Percentiles rank a stretch among this genome's conserved stretches.
Evolutionary conservation across 805 yeast genomes (phyloP).

Genomic region (Barnettozyma pratensis): DNA sequence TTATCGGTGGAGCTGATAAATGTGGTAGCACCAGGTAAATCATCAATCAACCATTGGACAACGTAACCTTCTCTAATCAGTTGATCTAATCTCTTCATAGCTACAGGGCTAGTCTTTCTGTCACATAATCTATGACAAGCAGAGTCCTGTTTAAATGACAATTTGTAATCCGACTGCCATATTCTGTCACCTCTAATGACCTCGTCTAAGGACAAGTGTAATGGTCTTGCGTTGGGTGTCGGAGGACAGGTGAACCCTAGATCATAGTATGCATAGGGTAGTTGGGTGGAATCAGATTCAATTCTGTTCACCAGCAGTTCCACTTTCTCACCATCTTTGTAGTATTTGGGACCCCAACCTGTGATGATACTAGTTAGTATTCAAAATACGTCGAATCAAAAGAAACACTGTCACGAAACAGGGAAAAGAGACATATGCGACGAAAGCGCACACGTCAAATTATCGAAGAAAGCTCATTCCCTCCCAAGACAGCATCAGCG

Average conservation of each 20-base stretch:
- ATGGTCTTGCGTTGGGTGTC: constrained; percentile 44
- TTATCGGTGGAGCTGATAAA: constrained; percentile 54
- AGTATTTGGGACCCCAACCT: constrained; percentile 35
- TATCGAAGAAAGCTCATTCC: too few relatives aligned
- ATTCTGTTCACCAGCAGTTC: constrained; percentile 71
- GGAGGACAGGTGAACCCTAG: constrained; percentile 80
- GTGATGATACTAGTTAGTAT: neutral
- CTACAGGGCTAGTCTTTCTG: constrained; percentile 47
- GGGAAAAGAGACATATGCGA: too few relatives aligned
- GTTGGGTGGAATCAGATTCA: constrained; percentile 70
- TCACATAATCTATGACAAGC: constrained; percentile 68
- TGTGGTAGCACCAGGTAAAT: constrained; percentile 84
- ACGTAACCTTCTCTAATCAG: constrained; percentile 67
- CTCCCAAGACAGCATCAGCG: too few relatives aligned
- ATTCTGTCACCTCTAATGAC: constrained; percentile 77
- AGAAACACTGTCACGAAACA: neutral
- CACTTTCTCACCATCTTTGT: constrained; percentile 52
- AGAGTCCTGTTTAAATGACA: constrained; percentile 58
- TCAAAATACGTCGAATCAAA: neutral
- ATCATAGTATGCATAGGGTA: constrained; percentile 73
- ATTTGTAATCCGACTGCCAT: constrained; percentile 67
- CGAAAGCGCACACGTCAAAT: too few relatives aligned
- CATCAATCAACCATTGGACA: constrained; percentile 81
- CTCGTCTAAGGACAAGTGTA: constrained; percentile 69
- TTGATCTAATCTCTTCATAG: constrained; percentile 50